phyloP scores from a whole-genome alignment of 2,329 filamentous ascomycete species.

The Neurospora sp. region DNA sequence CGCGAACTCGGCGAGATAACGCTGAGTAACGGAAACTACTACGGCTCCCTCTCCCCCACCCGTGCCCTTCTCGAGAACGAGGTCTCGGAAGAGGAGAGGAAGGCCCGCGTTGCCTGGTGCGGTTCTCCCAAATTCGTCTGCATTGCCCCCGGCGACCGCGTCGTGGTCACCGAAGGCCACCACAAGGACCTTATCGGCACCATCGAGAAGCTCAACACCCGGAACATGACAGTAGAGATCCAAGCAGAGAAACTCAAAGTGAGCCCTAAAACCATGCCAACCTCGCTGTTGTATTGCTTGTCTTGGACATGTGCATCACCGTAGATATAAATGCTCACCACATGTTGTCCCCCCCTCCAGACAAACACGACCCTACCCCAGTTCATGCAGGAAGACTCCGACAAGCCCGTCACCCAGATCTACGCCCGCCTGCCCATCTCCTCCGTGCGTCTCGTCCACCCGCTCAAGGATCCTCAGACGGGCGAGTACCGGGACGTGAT shows the following conservation, averaged over 20 bases:
- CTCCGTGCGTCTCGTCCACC: constrained; percentile 71
- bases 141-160: constrained; percentile 62
- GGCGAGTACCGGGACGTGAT: constrained; percentile 62
- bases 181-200: constrained; percentile 76
- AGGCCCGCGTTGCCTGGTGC: constrained; percentile 43
- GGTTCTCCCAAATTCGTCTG: constrained; percentile 47
- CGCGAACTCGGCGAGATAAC: constrained; percentile 54
- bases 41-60: constrained; percentile 19
- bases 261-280: constrained; percentile 21
- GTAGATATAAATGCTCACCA: neutral
- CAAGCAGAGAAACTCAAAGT: constrained; percentile 52
- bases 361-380: constrained; percentile 30
- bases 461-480: constrained; percentile 56
- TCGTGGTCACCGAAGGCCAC: constrained; percentile 67
- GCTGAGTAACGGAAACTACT: constrained; percentile 46
- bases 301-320: neutral
- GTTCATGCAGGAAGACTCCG: constrained; percentile 26
- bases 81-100: constrained; percentile 27
- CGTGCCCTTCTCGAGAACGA: constrained; percentile 21
- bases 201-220: constrained; percentile 47
- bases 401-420: constrained; percentile 32
- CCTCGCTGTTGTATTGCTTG: neutral
- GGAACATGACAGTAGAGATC: constrained; percentile 49
- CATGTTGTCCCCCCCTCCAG: constrained; percentile 15
- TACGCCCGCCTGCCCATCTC: constrained; percentile 54